Base-by-base conservation (phyloP, 106 monocot genomes). In the Dioscorea zingiberensis region DNA sequence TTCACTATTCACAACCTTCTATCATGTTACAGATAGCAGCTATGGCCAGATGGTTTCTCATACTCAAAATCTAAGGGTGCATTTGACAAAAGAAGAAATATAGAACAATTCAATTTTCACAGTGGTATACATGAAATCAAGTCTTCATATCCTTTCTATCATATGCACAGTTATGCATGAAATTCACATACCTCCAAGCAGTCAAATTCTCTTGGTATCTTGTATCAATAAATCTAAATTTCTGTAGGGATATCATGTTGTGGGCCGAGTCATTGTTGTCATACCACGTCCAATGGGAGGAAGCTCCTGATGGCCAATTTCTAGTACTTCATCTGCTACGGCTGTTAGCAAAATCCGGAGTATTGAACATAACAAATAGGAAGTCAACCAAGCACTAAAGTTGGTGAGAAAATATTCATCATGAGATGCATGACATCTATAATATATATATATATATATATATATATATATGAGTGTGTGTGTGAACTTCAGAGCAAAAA, bases 201-300 rank as follows among this genome's bases (percentile, higher is more conserved):
- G 51, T 19, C 19, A 53, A 19, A 19, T 53, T 53, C 51, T 18
- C 51, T 53, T n/a, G n/a, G n/a, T n/a, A n/a, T n/a, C n/a, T n/a
- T 53, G 70, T 26, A 60, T 3, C n/a, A 46, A 4, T 12, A 3
- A 48, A 60, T 49, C 14, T 3, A 44, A 44, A 44, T 53, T 8
- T 63, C 25, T 18, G 10, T 2, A 17, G 27, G 28, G 51, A 66
- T 63, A 49, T 91, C 67, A 95, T 67, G 85, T 88, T 29, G 95
- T 95, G 29, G 95, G 94, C 7, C 87, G 69, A 58, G 95, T 95
- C 95, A 95, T 91, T 69, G 91, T 95, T 27, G 91, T 91, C 29
- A 76, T 65, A 68, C 94, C 91, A 65, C 95, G 87, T 7, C 95
- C 87, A 68, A 69, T 77, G 15, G 81, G 85, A 65, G 61, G 48